Conservation (phyloP, 2,329 filamentous ascomycete species). For the Grosmannia serpens region DNA sequence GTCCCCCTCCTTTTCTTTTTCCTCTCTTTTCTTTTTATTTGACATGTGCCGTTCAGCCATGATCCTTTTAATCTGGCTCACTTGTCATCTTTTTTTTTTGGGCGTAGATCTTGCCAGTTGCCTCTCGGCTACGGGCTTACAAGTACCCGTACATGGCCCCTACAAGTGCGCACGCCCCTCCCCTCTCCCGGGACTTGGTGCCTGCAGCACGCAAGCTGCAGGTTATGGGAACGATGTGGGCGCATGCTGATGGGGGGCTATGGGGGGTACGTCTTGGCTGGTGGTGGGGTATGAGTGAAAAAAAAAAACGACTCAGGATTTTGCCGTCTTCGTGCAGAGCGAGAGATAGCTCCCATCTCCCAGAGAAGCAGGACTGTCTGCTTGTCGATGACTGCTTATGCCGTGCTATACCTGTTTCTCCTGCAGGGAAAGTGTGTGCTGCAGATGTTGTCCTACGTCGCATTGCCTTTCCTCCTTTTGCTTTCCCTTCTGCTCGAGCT, state of each 20-base stretch:
- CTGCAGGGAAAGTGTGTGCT: neutral
- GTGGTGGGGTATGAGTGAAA: neutral
- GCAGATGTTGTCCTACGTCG: neutral
- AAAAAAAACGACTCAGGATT: no score
- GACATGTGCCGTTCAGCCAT: neutral
- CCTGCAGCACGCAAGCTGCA: constrained; percentile 7
- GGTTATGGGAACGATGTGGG: neutral
- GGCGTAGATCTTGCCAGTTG: neutral
- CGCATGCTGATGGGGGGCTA: neutral
- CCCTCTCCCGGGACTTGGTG: constrained; percentile 3
- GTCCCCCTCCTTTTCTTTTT: neutral
- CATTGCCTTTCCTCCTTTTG: neutral
- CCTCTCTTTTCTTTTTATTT: neutral
- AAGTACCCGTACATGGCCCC: neutral
- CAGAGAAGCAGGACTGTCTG: no score
- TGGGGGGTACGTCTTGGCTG: neutral
- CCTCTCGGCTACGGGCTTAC: neutral
- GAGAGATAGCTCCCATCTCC: no score
- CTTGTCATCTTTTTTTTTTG: neutral
- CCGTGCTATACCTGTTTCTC: neutral
- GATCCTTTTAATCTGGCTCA: neutral
- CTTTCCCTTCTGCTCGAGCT: neutral
- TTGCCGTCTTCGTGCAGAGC: no score
- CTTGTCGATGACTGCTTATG: neutral
- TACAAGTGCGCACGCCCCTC: neutral